Conservation (phyloP, 1,139 yeast species). For the Sugiyamaella xylanicola region DNA sequence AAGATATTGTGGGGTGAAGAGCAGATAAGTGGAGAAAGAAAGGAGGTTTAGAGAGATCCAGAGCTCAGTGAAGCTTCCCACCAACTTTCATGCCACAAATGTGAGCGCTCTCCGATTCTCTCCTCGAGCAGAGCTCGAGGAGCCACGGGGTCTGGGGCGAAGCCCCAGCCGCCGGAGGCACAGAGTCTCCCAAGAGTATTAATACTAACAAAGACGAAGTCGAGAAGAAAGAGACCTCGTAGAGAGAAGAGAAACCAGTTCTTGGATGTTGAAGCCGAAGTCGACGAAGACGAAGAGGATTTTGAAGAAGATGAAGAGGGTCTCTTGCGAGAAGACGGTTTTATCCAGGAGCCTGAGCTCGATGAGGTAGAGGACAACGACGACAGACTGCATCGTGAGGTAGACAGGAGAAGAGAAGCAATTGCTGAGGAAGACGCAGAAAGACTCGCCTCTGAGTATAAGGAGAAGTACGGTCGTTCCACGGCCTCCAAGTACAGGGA, state of each 20-base stretch:
- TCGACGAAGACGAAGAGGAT: slow-evolving; percentile 97
- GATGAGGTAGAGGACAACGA: slow-evolving; percentile 66
- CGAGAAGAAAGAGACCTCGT: slow-evolving; percentile 68
- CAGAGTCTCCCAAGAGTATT: neutral
- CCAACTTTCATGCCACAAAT: too few relatives aligned
- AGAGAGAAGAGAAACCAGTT: slow-evolving; percentile 81
- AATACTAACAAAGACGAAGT: slow-evolving; percentile 41
- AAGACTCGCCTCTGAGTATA: slow-evolving; percentile 85
- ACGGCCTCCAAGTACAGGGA: slow-evolving; percentile 84
- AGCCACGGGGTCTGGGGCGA: slow-evolving; percentile 34
- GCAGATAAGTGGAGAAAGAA: neutral
- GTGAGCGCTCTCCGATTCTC: slow-evolving; percentile 28
- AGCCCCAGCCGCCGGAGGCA: slow-evolving; percentile 29
- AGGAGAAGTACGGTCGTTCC: slow-evolving; percentile 88
- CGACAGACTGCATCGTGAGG: slow-evolving; percentile 84
- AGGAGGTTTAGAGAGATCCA: neutral
- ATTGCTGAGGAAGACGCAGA: slow-evolving; percentile 96
- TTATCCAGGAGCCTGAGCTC: slow-evolving; percentile 47
- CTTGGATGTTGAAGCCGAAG: slow-evolving; percentile 98
- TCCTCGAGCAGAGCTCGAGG: slow-evolving; percentile 27
- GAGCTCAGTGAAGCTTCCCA: neutral
- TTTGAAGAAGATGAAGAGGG: slow-evolving; percentile 93
- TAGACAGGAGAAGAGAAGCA: slow-evolving; percentile 87
- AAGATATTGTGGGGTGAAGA: neutral
- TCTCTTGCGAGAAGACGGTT: slow-evolving; percentile 69